Base-by-base conservation (phyloP, 306 rosid genomes). In the Cucumis hystrix region DNA sequence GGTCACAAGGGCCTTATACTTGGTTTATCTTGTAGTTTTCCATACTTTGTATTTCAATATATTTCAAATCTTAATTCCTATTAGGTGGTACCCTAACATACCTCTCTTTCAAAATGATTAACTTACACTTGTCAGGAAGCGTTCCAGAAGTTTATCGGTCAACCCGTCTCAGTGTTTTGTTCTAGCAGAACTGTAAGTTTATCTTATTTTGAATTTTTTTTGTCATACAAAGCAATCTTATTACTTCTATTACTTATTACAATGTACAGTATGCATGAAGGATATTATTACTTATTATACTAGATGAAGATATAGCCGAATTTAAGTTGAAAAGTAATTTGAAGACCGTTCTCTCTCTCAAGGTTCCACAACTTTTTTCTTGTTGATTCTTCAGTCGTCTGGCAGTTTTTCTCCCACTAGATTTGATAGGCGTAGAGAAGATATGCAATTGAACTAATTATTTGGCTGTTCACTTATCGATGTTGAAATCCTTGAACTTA, bases 131-230 rank as follows among this genome's bases (percentile, higher is more conserved):
- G 13, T 75, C 74, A 93, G 97, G 96, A 92, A 54, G 99, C 99
- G 41, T 92, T 95, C 67, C 81, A 63, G n/a, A 95, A 92, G 82
- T 95, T 95, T 59, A 85, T 90, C 65, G 97, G 97, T 17, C 93
- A 92, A 28, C 86, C 92, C 0, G 96, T 95, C 21, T 78, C 96
- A 18, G 84, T 95, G 41, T 82, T 83, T 80, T 86, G 91, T 81
- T 95, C 99, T 9, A 95, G 99, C 86, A 86, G 99, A 69, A 95
- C 99, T 28, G 99, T 95, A 82, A 86, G 96, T 89, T 74, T 41
- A 52, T 25, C 15, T 25, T 67, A 23, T 52, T 69, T 39, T 65
- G 47, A 77, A 66, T 18, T 0, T 43, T 65, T 28, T 23, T 40
- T 12, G 17, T 25, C 16, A 37, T 60, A 8, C 14, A 8, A 30